These are phyloP conservation scores for Cladosporium sphaerospermum DNA, from an alignment of 2,329 filamentous ascomycete genomes.

Conservation along the genomic window DNA sequence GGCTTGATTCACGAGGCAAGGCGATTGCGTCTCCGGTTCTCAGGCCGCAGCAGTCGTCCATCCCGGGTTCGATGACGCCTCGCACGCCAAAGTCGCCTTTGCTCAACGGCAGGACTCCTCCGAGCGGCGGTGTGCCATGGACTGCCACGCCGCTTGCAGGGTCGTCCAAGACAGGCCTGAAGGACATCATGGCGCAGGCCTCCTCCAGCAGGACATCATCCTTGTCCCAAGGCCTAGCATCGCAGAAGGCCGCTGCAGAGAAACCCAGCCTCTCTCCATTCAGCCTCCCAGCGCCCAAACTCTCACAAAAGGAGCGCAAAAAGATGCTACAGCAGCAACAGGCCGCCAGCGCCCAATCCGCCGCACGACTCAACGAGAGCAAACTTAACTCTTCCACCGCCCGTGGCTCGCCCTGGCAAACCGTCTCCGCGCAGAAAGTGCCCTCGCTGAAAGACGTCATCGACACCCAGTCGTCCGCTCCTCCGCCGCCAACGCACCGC, in stretches of 20 bases:
- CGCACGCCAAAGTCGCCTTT: constrained; percentile 29
- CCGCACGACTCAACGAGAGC: constrained; percentile 17
- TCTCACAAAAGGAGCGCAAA: constrained; percentile 92
- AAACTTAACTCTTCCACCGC: constrained; percentile 10
- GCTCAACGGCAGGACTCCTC: constrained; percentile 20
- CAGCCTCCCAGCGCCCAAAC: constrained; percentile 47
- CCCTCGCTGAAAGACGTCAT: constrained; percentile 46
- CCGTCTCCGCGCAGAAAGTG: constrained; percentile 46
- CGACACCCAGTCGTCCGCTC: constrained; percentile 27
- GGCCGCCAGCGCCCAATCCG: constrained; percentile 25
- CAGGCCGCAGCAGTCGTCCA: constrained; percentile 17
- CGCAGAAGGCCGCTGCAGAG: constrained; percentile 24
- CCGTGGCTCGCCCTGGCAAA: constrained; percentile 53
- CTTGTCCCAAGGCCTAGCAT: constrained; percentile 35
- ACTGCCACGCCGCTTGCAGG: constrained; percentile 48
- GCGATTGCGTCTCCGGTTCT: constrained; percentile 18
- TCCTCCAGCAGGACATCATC: constrained; percentile 40
- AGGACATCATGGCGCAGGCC: constrained; percentile 66
- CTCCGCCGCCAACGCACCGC: constrained; percentile 21
- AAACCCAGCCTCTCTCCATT: constrained; percentile 18
- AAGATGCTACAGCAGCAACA: constrained; percentile 64
- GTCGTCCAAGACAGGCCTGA: constrained; percentile 61
- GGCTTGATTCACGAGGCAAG: constrained; percentile 37
- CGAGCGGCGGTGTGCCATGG: constrained; percentile 44
- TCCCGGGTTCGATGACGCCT: constrained; percentile 23